Base-by-base conservation (phyloP, 345 rosid genomes). In the Moricandia arvensis region DNA sequence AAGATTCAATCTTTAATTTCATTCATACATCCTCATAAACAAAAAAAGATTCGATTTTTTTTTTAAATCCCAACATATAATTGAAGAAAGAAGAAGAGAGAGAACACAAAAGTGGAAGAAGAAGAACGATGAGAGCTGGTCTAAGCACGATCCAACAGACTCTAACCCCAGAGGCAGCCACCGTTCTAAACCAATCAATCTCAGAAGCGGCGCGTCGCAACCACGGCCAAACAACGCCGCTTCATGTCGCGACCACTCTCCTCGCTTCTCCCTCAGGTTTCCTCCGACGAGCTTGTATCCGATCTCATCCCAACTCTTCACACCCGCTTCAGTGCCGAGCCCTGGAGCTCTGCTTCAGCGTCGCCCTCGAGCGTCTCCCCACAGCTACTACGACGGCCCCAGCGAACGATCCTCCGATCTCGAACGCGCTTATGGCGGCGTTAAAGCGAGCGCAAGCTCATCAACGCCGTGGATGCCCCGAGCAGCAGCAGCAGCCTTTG, bases 311-410 rank as follows among this genome's bases (percentile, higher is more conserved):
- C 7, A 96, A 96, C 68, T 96, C 99, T 0, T 96, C 99, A 0
- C 98, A 96, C 72, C 99, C 99, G 0, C 86, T 96, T 12, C 99
- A 96, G 98, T 96, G 99, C 74, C 84, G 99, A 24, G 99, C 99
- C 37, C 81, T 96, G 10, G 99, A 96, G 93, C 99, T 96, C 76
- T 96, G 99, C 75, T 96, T 96, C 85, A 89, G 91, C 84, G 99
- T 96, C 11, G 99, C 99, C 2, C 83, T 96, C 30, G 99, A 96
- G 61, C 89, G 98, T 17, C 88, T 96, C 10, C 98, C 99, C 16
- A 85, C 97, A 2, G 79, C n/a, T n/a, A n/a, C n/a, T n/a, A n/a
- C 93, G 0, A 85, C 79, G 43, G 30, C 81, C 1, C 76, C 83
- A 13, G 79, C 89, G 0, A 88, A 77, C 24, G 99, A 96, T 77